Evolutionary conservation across 2,329 filamentous ascomycete genomes (phyloP), one percentile per base, ranked within the genome.

Genomic region (Aspergillus eucalypticola): DNA sequence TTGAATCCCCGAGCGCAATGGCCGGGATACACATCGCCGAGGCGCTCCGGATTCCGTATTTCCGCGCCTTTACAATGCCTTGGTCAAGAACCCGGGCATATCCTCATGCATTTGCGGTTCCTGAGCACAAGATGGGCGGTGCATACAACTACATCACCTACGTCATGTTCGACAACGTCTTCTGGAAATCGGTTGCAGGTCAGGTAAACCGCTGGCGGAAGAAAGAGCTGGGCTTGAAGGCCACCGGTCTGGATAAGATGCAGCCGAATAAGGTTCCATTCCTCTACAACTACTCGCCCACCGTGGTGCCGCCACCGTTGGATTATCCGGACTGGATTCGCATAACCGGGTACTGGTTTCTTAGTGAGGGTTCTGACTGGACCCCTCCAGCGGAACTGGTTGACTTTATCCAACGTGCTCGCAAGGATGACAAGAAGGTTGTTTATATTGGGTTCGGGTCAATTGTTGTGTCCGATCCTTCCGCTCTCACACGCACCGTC

Each of bases 321-420:
- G 95, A 99, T 78, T 99, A 93, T 78, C 94, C 91, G 44, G 95
- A 98, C 75, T 99, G 95, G 95, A 95, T 99, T 73, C 87, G 92
- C 46, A 91, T 98, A 7, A 98, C 95, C 0, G 95, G 95, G 0
- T 98, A 99, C 78, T 99, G 95, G 95, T 98, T 99, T 76, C 79
- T 99, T 52, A 90, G 96, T 66, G 94, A 97, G 75, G 82, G 80
- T 3, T 76, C 82, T 60, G 79, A 82, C 25, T 98, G 88, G 83
- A 82, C 84, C 49, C 92, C 95, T 1, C 90, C 93, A 0, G 75
- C 83, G 27, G 92, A 94, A 52, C 84, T 99, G 5, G 79, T 82
- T 3, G 85, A 85, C 3, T 99, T 99, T 70, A 98, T 99, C 71
- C 77, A 84, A n/a, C 87, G 89, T 68, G 94, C 95, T 3, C 86